Evolutionary conservation across 1,284 basidiomycete species (phyloP).

Genomic region (Trametes pubescens): DNA sequence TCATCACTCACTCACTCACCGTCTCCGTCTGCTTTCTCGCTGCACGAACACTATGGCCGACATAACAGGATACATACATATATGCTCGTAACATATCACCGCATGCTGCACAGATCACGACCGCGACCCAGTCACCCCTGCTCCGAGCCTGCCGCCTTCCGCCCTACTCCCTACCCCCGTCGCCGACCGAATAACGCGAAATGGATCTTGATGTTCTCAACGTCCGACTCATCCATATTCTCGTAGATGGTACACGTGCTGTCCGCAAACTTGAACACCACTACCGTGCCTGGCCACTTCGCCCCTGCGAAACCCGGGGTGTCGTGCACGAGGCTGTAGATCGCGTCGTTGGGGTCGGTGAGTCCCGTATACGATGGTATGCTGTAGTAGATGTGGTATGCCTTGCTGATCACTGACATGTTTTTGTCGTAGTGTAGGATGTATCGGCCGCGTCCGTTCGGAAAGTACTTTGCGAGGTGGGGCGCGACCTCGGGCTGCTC

Average conservation of each 20-base stretch:
- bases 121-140: too few species aligned
- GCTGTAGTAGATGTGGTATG: neutral
- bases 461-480: neutral
- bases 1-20: too few species aligned
- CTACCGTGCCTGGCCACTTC: neutral
- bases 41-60: too few species aligned
- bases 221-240: neutral
- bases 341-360: neutral
- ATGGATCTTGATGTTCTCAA: neutral
- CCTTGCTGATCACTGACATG: neutral
- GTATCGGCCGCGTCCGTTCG: neutral
- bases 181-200: neutral
- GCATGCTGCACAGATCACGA: too few species aligned
- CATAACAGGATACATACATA: too few species aligned
- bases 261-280: neutral
- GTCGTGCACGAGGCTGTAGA: neutral
- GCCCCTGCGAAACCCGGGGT: neutral
- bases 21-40: too few species aligned
- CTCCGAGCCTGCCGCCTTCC: too few species aligned
- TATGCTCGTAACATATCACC: too few species aligned
- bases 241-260: neutral
- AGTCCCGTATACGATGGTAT: neutral
- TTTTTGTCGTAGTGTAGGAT: neutral
- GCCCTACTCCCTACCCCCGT: neutral
- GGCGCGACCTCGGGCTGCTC: too few species aligned